Base-by-base conservation (phyloP, 805 yeast species). In the Hyphopichia homilentoma region DNA sequence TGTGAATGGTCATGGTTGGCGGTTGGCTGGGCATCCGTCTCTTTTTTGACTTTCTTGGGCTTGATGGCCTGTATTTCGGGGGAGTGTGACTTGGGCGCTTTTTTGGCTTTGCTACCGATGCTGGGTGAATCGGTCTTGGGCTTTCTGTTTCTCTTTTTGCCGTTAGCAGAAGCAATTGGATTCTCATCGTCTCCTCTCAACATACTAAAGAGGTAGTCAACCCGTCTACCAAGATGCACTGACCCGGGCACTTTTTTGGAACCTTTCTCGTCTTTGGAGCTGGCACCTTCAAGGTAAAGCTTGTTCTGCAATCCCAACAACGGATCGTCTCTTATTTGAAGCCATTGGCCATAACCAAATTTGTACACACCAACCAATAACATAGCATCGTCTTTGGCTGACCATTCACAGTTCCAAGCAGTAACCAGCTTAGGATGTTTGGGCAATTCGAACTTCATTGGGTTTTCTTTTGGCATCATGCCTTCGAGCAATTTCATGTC, bases 271-370 rank as follows among this genome's bases (percentile, higher is more conserved):
- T 57, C 46, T 30, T 41, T 43, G 4, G 38, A 29, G 27, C 48
- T 38, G 39, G 38, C 44, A 12, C 44, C 41, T 34, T 75, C 81
- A 46, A 93, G 68, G 49, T 78, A 93, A 44, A 93, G 63, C 65
- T 87, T 93, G 45, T 87, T 86, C 40, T 86, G 84, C 39, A 93
- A 67, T 7, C 88, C 89, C 37, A 93, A 69, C 32, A 86, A 73
- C 2, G 98, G 97, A 60, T 93, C 98, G 61, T 93, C 99, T 52
- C 98, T 72, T 28, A 93, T 89, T 50, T 84, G 89, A 3, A 73
- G 55, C 98, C 98, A 93, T 1, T 96, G 81, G 12, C 97, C 97
- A 57, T 87, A 89, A 0, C 99, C 99, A 59, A 89, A 89, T 59
- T 86, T 88, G 50, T 75, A 73, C 15, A 90, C 84, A 42, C 99